Base-by-base conservation (phyloP, 2,329 filamentous ascomycete species). In the Rutstroemia sp. region DNA sequence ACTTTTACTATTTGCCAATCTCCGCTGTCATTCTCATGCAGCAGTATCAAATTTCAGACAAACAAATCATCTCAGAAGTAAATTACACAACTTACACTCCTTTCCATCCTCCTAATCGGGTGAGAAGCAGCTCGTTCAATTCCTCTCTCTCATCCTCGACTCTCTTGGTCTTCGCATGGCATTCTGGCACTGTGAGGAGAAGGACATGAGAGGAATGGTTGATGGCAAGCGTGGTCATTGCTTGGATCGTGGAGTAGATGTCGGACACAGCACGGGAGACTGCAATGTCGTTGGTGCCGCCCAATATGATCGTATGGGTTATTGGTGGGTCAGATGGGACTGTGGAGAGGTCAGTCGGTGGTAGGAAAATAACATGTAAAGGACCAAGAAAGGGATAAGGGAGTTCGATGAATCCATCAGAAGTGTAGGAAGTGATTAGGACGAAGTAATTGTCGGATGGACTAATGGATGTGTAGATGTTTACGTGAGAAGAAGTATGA, bases 201-300 rank as follows among this genome's bases (percentile, higher is more conserved):
- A 87, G 74, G 3, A 87, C 77, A 56, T 80, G 80, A 61, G 73
- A 71, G 3, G 75, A 75, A 6, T 73, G 72, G 1, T 67, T 63
- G 1, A 84, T 71, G 1, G 78, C 73, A 2, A 79, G 66, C 37
- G 73, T 67, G 74, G 79, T 84, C 27, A 73, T 66, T 1, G 70
- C 62, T 58, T 77, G 69, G 12, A 85, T 75, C 3, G 72, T 70
- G 5, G 72, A 63, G 60, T 77, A 76, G 19, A 84, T 78, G 1
- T 71, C 63, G 0, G 74, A 67, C 14, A 74, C 61, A 0, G 51
- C 16, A 17, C 61, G 58, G 3, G 66, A 64, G 58, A 72, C 74
- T n/a, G 69, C 79, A 8, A 86, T 66, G 61, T 87, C 83, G 63
- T 87, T 87, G 48, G 83, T 86, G 2, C 83, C 84, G 5, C 80